Base-by-base conservation (phyloP, 495 filamentous ascomycete genomes). In the Pseudotulostoma volvatum region DNA sequence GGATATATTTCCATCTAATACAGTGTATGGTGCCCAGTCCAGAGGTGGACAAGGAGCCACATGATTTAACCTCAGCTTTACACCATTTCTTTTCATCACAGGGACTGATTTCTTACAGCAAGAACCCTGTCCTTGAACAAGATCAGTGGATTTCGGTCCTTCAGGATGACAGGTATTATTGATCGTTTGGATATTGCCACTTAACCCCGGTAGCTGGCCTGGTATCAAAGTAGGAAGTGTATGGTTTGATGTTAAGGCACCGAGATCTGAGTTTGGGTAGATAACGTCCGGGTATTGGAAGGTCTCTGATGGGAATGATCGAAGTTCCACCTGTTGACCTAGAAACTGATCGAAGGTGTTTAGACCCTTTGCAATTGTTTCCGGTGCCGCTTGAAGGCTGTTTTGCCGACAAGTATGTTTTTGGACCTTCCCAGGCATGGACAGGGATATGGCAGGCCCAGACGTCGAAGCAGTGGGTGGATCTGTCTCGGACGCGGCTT, bases 111-210 rank as follows among this genome's bases (percentile, higher is more conserved):
- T 53, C 31, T 41, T 47, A 28, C 63, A 63, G 39, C 61, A 64
- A 41, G 58, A 61, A 17, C 49, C 46, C 23, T 28, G 40, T 16
- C 34, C 41, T 15, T 43, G 48, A 16, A 42, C 18, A n/a, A 46
- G 42, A 3, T 40, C 25, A 8, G 43, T 14, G 16, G 40, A 41
- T 30, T 49, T 41, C 1, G 49, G 34, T 18, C 55, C 53, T 14
- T 47, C 37, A n/a, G 60, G 54, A 41, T 53, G 60, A 35, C 55
- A 63, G 28, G 48, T 50, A 8, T 45, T 42, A 9, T 34, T 11
- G 23, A 28, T 28, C 5, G 5, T 28, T 11, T 28, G 5, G 5
- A 11, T 5, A 5, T 5, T 5, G 23, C 11, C 11, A 11, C 11
- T 28, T 11, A 28, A 28, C 5, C 23, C 23, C 11, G 5, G 23